Base-by-base conservation (phyloP, 371 early-diverging fungal species). In the Mortierella sp. region DNA sequence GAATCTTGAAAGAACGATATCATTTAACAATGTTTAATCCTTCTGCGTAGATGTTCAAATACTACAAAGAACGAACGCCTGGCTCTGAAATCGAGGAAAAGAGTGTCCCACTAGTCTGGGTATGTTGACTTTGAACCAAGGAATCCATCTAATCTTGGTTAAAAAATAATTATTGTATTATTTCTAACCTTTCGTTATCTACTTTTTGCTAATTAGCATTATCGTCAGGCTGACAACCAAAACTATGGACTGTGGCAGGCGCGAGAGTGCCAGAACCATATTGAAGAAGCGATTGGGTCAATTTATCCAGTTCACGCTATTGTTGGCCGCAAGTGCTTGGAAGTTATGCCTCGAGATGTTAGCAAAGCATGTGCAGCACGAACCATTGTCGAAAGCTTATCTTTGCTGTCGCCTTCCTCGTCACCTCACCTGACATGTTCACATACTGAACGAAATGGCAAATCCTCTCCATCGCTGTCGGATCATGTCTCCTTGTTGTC, bases 281-380 rank as follows among this genome's bases (percentile, higher is more conserved):
- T 97, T 51, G 93, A 93, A 63, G 91, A 94, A 61, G 86, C 94
- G 1, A 87, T 96, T 2, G 90, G 94, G 47, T 91, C 93, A 45
- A 95, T 93, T 82, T 90, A 92, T 57, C 94, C 96, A 9, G 93
- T 98, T 12, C 97, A 97, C 78, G 90, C 95, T 12, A 83, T 96
- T 47, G 88, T 94, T 19, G 97, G 97, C 29, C 96, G 95, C 67
- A 97, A 97, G 82, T 96, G 93, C 49, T 90, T 98, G 29, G 98
- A 98, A 81, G 97, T 84, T 57, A 90, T 85, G 85, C 93, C 93
- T 6, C 86, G 89, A 23, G 91, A 89, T 66, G 86, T 91, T 34
- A 89, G 87, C 76, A 94, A 95, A 83, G 91, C 90, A 3, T 84
- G 83, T 3, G 89, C 60, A 83, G 89, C 37, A 81, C 86, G 35